phyloP scores from a whole-genome alignment of 2,329 filamentous ascomycete species.

The Teratosphaeria gauchensis region DNA sequence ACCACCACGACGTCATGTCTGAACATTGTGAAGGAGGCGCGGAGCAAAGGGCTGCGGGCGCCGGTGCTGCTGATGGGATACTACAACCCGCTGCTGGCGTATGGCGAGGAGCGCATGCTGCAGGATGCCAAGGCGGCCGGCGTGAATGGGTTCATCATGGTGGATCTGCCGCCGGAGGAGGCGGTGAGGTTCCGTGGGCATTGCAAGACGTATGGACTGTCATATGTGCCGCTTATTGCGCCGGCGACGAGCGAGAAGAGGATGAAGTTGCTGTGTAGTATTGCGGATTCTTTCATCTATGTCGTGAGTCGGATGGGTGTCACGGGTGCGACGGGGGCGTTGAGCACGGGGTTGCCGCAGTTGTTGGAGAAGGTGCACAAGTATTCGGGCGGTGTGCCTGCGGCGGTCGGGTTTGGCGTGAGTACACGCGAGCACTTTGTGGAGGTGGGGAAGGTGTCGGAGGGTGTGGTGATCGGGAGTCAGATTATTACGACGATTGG shows the following conservation, averaged over 20 bases:
- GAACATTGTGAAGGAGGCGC: slow-evolving; percentile 72
- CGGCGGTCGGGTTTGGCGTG: slow-evolving; percentile 90
- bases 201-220: slow-evolving; percentile 73
- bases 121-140: slow-evolving; percentile 74
- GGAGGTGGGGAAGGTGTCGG: slow-evolving; percentile 71
- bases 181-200: slow-evolving; percentile 82
- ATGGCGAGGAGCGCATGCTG: slow-evolving; percentile 84
- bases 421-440: slow-evolving; percentile 91
- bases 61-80: slow-evolving; percentile 96
- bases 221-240: slow-evolving; percentile 93
- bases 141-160: slow-evolving; percentile 93
- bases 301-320: slow-evolving; percentile 96
- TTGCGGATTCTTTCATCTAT: slow-evolving; percentile 98
- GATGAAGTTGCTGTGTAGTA: slow-evolving; percentile 92
- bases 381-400: slow-evolving; percentile 82
- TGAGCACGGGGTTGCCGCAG: slow-evolving; percentile 73
- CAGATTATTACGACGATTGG: slow-evolving; percentile 81
- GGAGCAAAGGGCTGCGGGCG: slow-evolving; percentile 64
- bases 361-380: slow-evolving; percentile 79
- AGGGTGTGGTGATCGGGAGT: slow-evolving; percentile 93
- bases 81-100: slow-evolving; percentile 91
- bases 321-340: slow-evolving; percentile 74
- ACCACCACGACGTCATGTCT: slow-evolving; percentile 73
- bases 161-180: slow-evolving; percentile 92
- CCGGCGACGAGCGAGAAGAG: slow-evolving; percentile 84